A percentile compares a stretch with the other conserved stretches of the same genome.
These are phyloP conservation scores for Magnusiomyces suaveolens DNA, from an alignment of 1,139 yeast genomes.

Conservation along the genomic window DNA sequence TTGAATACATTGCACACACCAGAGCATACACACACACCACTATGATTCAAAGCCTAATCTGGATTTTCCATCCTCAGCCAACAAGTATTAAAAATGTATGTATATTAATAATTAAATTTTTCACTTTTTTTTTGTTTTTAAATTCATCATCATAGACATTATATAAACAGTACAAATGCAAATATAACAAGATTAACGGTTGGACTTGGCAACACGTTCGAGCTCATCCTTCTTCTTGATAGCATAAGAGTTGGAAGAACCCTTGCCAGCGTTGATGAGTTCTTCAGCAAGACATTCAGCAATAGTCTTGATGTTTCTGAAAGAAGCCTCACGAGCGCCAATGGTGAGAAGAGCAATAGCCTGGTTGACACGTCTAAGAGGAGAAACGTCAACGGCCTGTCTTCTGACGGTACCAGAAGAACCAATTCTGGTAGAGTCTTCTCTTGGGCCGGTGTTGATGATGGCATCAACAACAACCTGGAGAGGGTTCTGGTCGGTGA, in stretches of 20 bases:
- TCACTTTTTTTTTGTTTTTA: neutral
- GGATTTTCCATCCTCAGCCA: no score
- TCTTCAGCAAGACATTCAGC: slow-evolving; percentile 99
- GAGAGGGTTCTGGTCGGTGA: slow-evolving; percentile 98
- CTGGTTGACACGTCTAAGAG: slow-evolving; percentile 99
- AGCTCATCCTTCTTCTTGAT: slow-evolving; percentile 99
- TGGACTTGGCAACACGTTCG: slow-evolving; percentile 99
- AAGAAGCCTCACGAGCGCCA: slow-evolving; percentile 99
- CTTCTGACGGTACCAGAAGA: slow-evolving; percentile 99
- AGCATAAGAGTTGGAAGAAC: slow-evolving; percentile 99
- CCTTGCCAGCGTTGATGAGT: slow-evolving; percentile 99
- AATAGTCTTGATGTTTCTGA: slow-evolving; percentile 99
- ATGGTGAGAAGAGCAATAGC: slow-evolving; percentile 95
- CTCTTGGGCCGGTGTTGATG: slow-evolving; percentile 99
- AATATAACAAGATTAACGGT: slow-evolving; percentile 61
- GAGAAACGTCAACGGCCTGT: slow-evolving; percentile 99
- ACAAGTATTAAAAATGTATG: no score
- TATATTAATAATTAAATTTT: neutral
- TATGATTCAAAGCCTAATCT: no score
- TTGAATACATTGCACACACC: no score
- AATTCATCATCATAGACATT: slow-evolving; percentile 1
- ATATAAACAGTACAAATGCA: neutral
- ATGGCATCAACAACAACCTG: slow-evolving; percentile 99
- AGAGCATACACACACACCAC: no score
- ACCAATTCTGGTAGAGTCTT: slow-evolving; percentile 99